Evolutionary conservation across 2,329 filamentous ascomycete species (phyloP).

Genomic region (Aureobasidium subglaciale): DNA sequence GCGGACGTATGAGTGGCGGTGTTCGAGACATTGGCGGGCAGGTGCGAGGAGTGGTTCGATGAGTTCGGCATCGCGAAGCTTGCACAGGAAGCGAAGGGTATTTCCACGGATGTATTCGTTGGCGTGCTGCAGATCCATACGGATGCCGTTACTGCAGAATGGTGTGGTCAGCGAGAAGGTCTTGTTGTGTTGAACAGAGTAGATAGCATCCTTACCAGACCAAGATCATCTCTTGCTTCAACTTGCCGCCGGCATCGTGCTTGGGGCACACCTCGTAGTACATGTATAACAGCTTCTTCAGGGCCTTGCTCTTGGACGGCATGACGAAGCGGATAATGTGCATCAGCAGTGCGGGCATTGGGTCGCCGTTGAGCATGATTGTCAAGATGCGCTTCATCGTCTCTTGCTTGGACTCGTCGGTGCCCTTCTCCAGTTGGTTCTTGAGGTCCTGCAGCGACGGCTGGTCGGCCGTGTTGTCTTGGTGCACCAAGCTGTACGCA

Average conservation of each 20-base stretch:
- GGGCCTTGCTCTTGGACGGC: conserved; percentile 90
- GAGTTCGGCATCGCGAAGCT: conserved; percentile 89
- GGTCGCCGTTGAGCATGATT: conserved; percentile 96
- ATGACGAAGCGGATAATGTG: conserved; percentile 99
- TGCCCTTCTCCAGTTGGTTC: conserved; percentile 44
- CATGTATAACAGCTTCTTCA: conserved; percentile 98
- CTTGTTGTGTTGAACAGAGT: background rate
- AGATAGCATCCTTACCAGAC: conserved; percentile 63
- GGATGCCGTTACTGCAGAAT: conserved; percentile 76
- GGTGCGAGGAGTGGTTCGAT: conserved; percentile 94
- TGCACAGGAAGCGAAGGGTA: conserved; percentile 95
- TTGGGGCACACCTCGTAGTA: conserved; percentile 99
- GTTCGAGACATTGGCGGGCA: conserved; percentile 84
- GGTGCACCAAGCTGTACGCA: conserved; percentile 92
- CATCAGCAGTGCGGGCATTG: conserved; percentile 93
- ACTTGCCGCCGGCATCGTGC: conserved; percentile 81
- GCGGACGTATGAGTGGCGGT: conserved; percentile 93
- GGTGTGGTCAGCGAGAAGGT: background rate
- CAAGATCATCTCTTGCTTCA: conserved; percentile 99
- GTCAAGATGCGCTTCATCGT: conserved; percentile 88
- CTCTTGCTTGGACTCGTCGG: conserved; percentile 32
- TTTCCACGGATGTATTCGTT: conserved; percentile 99
- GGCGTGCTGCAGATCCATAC: conserved; percentile 92
- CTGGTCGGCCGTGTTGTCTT: conserved; percentile 93
- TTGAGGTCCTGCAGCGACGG: conserved; percentile 86